Evolutionary conservation across 2,329 filamentous ascomycete genomes (phyloP), one percentile per base, ranked within the genome.

Genomic region (Ophiocordyceps robertsii): DNA sequence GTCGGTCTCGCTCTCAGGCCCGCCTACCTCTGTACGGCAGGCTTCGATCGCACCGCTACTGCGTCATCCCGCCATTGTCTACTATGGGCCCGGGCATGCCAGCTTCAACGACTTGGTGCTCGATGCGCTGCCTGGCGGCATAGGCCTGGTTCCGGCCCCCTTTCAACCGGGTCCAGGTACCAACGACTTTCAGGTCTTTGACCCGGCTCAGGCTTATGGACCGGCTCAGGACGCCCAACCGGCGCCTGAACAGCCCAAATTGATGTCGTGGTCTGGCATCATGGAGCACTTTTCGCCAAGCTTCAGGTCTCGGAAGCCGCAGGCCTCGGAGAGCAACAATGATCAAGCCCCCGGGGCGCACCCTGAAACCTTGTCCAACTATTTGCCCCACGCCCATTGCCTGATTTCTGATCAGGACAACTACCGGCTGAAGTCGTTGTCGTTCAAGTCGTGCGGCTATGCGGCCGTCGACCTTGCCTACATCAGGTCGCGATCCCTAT

Each of bases 391-490:
- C 5, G 11, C 21, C 27, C 11, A 27, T 29, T 10, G 11, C 14
- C 14, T 16, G 11, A 9, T 4, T 24, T 38, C 21, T 6, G 36
- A 27, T 5, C 58, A 63, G 29, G 52, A 59, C 47, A 44, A 40
- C n/a, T 60, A 59, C 31, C 51, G 49, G 14, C 51, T 69, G 19
- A 54, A 56, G 24, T 56, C 51, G 13, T 57, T 81, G 29, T 63
- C 66, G 1, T 70, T 82, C 57, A 69, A 68, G 29, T 80, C 75
- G 0, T 82, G 77, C 52, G 78, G 78, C 40, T 82, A 82, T 50
- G 72, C 69, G 30, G 56, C 59, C 6, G 53, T 80, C 2, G 58
- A 63, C 16, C 29, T 46, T 0, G 42, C 52, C 1, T 53, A 53
- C 24, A 56, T 68, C 38, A 59, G 66, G 43, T 61, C 67, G 10